A percentile compares a stretch with the other conserved stretches of the same genome.
phyloP scores from a whole-genome alignment of 2,329 filamentous ascomycete genomes.

The Penicillium sp. region DNA sequence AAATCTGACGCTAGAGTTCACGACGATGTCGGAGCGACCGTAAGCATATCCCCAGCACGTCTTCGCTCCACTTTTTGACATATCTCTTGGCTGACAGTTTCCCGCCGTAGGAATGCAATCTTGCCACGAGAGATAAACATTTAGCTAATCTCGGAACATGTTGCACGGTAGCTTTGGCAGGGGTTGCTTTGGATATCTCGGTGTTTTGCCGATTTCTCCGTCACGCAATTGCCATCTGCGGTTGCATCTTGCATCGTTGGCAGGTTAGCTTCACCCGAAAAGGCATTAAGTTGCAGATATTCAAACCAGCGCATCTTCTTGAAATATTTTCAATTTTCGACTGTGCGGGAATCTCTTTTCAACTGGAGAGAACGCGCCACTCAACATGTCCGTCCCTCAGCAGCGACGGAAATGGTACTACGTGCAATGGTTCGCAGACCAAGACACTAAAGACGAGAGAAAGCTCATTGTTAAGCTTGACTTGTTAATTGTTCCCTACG shows the following conservation, averaged over 20 bases:
- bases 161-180: not conserved
- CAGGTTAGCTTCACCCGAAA: not conserved
- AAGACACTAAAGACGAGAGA: slow-evolving; percentile 52
- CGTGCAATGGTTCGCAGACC: slow-evolving; percentile 49
- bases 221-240: slow-evolving; percentile 15
- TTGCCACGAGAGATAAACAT: not conserved
- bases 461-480: slow-evolving; percentile 57
- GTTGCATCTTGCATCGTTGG: slow-evolving; percentile 15
- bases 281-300: no score
- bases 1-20: not conserved
- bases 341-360: not conserved
- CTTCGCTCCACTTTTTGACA: slow-evolving; percentile 16
- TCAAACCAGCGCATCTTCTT: not conserved
- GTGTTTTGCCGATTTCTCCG: not conserved
- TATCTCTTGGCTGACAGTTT: not conserved
- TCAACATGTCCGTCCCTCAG: slow-evolving; percentile 13
- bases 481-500: slow-evolving; percentile 56
- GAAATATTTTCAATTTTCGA: not conserved
- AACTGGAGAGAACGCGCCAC: not conserved
- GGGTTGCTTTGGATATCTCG: not conserved
- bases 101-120: not conserved
- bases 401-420: slow-evolving; percentile 25
- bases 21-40: not conserved
- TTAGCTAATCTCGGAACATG: not conserved
- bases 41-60: slow-evolving; percentile 5